Percentiles rank a stretch among this genome's conserved stretches.
Evolutionary conservation across 2,329 filamentous ascomycete species (phyloP).

Genomic region (Arthrobotrys entomopaga): DNA sequence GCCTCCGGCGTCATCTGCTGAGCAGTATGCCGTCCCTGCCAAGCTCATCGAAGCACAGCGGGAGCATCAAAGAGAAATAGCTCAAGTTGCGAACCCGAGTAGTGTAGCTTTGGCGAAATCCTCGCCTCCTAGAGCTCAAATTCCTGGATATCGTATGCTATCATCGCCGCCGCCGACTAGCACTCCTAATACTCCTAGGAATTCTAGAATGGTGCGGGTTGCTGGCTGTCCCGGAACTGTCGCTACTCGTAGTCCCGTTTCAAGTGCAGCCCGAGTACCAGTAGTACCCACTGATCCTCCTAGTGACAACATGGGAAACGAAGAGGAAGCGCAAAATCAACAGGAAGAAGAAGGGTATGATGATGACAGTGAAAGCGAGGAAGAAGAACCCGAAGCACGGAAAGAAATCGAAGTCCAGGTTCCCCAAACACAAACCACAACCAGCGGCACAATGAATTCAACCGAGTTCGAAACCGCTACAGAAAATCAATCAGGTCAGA

Average conservation of each 20-base stretch:
- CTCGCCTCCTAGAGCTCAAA: conserved; percentile 7
- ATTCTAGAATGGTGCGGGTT: not conserved
- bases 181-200: not conserved
- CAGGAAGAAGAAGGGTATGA: not conserved
- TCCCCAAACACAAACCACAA: conserved; percentile 23
- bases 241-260: not conserved
- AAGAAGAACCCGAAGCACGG: conserved; percentile 6
- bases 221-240: not conserved
- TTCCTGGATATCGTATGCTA: not conserved
- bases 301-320: not conserved
- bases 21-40: not conserved
- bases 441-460: not conserved
- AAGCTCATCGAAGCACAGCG: not conserved
- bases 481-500: not conserved
- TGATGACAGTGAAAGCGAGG: not conserved
- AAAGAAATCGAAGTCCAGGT: conserved; percentile 20
- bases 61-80: not conserved
- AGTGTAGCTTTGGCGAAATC: not conserved
- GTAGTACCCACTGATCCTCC: not conserved
- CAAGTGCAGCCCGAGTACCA: not conserved
- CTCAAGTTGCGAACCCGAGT: not conserved
- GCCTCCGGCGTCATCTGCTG: conserved; percentile 26
- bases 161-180: not conserved
- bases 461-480: not conserved
- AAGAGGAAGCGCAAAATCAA: not conserved